Percentiles rank a stretch among this genome's conserved stretches.
Evolutionary conservation across 768 basidiomycete genomes (phyloP).

Genomic region (Tylopilus balloui): DNA sequence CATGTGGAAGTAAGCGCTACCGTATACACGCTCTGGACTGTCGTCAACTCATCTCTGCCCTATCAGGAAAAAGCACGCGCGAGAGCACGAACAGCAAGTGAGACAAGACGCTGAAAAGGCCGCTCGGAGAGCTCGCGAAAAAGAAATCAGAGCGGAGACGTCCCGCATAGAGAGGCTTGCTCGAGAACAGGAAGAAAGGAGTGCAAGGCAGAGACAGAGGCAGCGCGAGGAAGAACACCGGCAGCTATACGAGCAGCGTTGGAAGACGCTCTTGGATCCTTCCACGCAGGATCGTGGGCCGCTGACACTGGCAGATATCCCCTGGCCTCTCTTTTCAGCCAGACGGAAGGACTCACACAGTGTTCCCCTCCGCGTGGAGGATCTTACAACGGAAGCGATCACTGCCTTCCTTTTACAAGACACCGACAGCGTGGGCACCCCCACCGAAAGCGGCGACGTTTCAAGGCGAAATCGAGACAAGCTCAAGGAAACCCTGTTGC

Average conservation of each 20-base stretch:
- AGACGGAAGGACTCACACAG: constrained; percentile 12
- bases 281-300: constrained; percentile 19
- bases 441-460: constrained; percentile 17
- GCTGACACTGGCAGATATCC: constrained; percentile 57
- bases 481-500: constrained; percentile 61
- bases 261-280: constrained; percentile 47
- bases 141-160: constrained; percentile 51
- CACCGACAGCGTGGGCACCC: not conserved
- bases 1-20: constrained; percentile 69
- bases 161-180: constrained; percentile 45
- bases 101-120: constrained; percentile 50
- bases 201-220: constrained; percentile 45
- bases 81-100: constrained; percentile 59
- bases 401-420: constrained; percentile 51
- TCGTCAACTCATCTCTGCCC: constrained; percentile 3
- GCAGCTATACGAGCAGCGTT: constrained; percentile 51
- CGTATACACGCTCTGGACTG: not conserved
- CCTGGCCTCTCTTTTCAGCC: constrained; percentile 59
- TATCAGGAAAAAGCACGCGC: constrained; percentile 67
- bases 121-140: constrained; percentile 51
- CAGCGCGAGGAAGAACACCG: constrained; percentile 43
- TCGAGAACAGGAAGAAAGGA: constrained; percentile 48
- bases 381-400: constrained; percentile 53
- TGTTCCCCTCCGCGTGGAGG: constrained; percentile 35
- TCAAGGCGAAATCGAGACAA: constrained; percentile 54